Evolutionary conservation across 306 rosid species (phyloP).

Genomic region (Fragaria vesca): DNA sequence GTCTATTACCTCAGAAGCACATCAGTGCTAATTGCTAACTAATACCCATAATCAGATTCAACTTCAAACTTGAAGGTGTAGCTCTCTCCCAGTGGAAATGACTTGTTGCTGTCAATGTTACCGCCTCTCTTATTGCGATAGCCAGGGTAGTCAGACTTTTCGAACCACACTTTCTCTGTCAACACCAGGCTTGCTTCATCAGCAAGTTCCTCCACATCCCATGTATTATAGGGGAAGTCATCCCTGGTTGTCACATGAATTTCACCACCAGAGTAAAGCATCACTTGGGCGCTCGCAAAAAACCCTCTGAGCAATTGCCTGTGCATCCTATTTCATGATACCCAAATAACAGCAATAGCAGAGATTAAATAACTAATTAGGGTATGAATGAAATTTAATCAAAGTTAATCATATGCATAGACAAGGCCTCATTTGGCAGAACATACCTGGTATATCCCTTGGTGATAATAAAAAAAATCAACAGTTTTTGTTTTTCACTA

Average conservation of each 20-base stretch:
- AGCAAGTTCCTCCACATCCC: constrained; percentile 26
- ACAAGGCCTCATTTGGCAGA: neutral
- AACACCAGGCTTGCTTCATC: constrained; percentile 2
- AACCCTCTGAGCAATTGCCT: constrained; percentile 16
- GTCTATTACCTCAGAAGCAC: neutral
- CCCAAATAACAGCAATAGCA: neutral
- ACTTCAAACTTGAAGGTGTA: constrained; percentile 27
- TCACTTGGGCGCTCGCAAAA: constrained; percentile 14
- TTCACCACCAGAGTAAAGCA: constrained; percentile 24
- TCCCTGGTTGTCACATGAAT: constrained; percentile 28
- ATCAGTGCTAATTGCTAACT: neutral
- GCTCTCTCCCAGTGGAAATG: constrained; percentile 4
- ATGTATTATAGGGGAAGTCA: constrained; percentile 23
- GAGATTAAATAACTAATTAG: neutral
- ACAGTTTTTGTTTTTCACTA: neutral
- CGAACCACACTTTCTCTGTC: neutral
- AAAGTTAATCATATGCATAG: neutral
- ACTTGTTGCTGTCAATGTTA: constrained; percentile 19
- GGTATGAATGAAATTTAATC: neutral
- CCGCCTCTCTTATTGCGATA: constrained; percentile 28
- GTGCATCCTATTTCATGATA: constrained; percentile 24
- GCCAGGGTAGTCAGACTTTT: constrained; percentile 23
- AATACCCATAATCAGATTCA: neutral
- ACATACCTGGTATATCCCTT: neutral
- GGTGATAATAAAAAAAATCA: neutral